A percentile compares a stretch with the other conserved stretches of the same genome.
These are phyloP conservation scores for Pseudophaeomoniella oleicola DNA, from an alignment of 2,329 filamentous ascomycete genomes.

Conservation along the genomic window DNA sequence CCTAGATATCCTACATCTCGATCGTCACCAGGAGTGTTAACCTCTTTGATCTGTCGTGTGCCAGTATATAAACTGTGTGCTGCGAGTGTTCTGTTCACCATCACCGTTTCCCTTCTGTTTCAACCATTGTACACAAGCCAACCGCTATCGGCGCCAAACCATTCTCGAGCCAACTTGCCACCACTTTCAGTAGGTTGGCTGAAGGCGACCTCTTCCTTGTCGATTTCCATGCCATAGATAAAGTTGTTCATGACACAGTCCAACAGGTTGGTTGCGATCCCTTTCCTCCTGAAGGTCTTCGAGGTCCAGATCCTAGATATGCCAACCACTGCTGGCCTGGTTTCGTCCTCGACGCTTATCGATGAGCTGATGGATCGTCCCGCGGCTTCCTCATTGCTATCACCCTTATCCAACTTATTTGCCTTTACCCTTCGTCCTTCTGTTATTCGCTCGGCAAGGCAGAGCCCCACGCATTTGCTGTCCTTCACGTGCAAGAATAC, in stretches of 20 bases:
- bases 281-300: conserved; percentile 37
- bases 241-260: conserved; percentile 42
- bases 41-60: too few species aligned
- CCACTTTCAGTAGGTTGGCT: conserved; percentile 53
- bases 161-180: conserved; percentile 40
- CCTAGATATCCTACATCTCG: too few species aligned
- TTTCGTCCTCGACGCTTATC: conserved; percentile 28
- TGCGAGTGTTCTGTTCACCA: background rate
- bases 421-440: conserved; percentile 37
- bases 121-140: conserved; percentile 49
- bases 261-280: conserved; percentile 42
- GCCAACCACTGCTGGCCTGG: conserved; percentile 38
- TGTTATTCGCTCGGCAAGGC: conserved; percentile 46
- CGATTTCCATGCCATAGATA: conserved; percentile 38
- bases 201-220: conserved; percentile 44
- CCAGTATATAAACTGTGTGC: too few species aligned
- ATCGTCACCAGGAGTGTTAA: too few species aligned
- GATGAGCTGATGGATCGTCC: conserved; percentile 19
- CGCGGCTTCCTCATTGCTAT: conserved; percentile 7
- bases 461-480: conserved; percentile 47
- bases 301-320: conserved; percentile 54
- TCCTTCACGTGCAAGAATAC: conserved; percentile 47
- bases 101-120: conserved; percentile 17
- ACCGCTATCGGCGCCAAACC: conserved; percentile 36
- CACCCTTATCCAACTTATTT: conserved; percentile 4